phyloP scores from a whole-genome alignment of 176 grass and related monocot species.

The Eleusine indica region DNA sequence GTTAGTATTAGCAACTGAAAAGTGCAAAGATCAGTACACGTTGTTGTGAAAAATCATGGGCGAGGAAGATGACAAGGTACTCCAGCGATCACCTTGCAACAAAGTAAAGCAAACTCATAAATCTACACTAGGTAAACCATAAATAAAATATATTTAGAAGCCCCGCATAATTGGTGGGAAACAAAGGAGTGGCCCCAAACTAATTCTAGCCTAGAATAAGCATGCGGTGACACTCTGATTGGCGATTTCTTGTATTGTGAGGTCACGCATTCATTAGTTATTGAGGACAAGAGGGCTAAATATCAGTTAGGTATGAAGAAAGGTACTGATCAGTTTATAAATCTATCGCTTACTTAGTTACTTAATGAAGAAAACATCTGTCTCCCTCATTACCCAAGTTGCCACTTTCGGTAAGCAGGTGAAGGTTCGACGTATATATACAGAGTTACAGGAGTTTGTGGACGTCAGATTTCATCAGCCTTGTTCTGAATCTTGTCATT shows the following conservation, averaged over 20 bases:
- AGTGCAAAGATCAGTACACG: not conserved
- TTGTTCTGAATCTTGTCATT: conserved; percentile 5
- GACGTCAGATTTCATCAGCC: not conserved
- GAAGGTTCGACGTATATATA: conserved; percentile 29
- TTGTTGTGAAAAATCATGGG: not conserved
- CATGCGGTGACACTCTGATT: not conserved
- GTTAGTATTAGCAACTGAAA: not conserved
- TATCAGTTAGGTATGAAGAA: not conserved
- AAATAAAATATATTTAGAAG: not conserved
- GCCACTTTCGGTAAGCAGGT: conserved; percentile 25
- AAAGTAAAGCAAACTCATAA: no score
- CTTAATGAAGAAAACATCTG: conserved; percentile 10
- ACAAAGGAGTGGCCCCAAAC: not conserved
- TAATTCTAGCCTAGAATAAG: not conserved
- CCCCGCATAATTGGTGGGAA: not conserved
- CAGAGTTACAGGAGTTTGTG: not conserved
- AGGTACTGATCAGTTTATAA: conserved; percentile 9
- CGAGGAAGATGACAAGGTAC: no score
- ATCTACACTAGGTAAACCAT: not conserved
- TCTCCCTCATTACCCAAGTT: not conserved
- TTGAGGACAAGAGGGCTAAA: not conserved
- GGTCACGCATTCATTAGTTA: conserved; percentile 4
- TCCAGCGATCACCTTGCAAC: no score
- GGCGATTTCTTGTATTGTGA: not conserved
- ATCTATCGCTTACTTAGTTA: not conserved